These are phyloP conservation scores for Saitoella complicata DNA, from an alignment of 805 yeast species.

Conservation along the genomic window DNA sequence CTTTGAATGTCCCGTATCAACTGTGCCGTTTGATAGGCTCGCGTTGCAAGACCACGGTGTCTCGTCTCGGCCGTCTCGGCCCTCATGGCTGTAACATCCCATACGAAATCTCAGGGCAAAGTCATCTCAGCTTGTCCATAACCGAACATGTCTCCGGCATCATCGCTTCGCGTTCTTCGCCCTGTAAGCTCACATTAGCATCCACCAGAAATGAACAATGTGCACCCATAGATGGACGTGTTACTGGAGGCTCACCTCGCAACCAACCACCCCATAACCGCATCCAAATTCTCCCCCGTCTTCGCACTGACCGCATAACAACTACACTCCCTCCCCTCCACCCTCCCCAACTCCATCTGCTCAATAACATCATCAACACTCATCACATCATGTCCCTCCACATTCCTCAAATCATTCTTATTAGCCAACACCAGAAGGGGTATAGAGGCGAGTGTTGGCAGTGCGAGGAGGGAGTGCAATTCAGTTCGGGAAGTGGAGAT, in stretches of 20 bases:
- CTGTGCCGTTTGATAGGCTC: too few relatives aligned
- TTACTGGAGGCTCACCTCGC: conserved; percentile 9
- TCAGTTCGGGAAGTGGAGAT: conserved; percentile 20
- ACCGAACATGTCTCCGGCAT: too few relatives aligned
- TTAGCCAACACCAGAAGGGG: conserved; percentile 23
- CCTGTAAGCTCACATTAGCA: too few relatives aligned
- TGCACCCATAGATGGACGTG: too few relatives aligned
- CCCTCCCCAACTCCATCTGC: conserved; percentile 17
- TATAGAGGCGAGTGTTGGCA: conserved; percentile 19
- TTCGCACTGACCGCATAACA: conserved; percentile 25
- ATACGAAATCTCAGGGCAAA: too few relatives aligned
- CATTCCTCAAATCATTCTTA: conserved; percentile 19
- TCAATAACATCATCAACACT: conserved; percentile 21
- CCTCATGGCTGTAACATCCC: too few relatives aligned
- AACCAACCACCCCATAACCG: conserved; percentile 23
- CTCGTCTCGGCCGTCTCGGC: too few relatives aligned
- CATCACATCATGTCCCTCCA: conserved; percentile 14
- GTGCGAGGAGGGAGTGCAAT: conserved; percentile 18
- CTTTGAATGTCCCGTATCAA: too few relatives aligned
- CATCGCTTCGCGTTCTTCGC: too few relatives aligned
- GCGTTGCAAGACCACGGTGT: too few relatives aligned
- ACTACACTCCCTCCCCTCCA: conserved; percentile 20
- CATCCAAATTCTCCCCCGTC: conserved; percentile 19
- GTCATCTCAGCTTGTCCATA: too few relatives aligned
- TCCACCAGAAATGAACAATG: too few relatives aligned